Percentiles rank a stretch among this genome's conserved stretches.
Evolutionary conservation across 148 eudicot species (phyloP).

Genomic region (Salicornia ramosissima): DNA sequence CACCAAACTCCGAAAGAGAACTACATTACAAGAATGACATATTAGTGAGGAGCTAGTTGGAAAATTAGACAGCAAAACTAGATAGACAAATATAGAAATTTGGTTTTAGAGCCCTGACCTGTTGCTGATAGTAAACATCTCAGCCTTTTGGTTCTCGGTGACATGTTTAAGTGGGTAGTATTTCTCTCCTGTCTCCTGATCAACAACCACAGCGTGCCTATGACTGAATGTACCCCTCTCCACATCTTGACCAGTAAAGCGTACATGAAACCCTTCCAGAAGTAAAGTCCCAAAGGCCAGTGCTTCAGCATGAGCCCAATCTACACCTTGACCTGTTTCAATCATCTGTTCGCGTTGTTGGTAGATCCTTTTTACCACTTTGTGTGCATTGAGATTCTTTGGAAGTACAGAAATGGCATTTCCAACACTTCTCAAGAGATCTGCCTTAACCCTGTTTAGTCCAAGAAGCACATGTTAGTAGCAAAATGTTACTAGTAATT

Average conservation of each 20-base stretch:
- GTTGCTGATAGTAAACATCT: slow-evolving; percentile 95
- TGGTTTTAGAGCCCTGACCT: slow-evolving; percentile 43
- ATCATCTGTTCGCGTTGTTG: slow-evolving; percentile 81
- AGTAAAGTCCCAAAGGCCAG: slow-evolving; percentile 87
- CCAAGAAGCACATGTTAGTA: slow-evolving; percentile 2
- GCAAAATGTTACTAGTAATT: neutral
- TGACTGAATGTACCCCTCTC: slow-evolving; percentile 97
- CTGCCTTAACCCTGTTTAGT: slow-evolving; percentile 62
- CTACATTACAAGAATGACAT: slow-evolving; percentile 37
- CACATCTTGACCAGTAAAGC: slow-evolving; percentile 92
- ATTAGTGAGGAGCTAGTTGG: too few species aligned
- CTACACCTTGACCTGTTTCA: slow-evolving; percentile 85
- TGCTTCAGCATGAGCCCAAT: slow-evolving; percentile 96
- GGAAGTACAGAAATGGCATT: slow-evolving; percentile 81
- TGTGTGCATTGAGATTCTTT: slow-evolving; percentile 68
- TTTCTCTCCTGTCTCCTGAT: slow-evolving; percentile 77
- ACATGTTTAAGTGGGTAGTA: slow-evolving; percentile 90
- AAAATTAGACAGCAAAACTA: too few species aligned
- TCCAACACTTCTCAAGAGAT: slow-evolving; percentile 82
- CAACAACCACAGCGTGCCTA: slow-evolving; percentile 71
- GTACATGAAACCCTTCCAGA: slow-evolving; percentile 79
- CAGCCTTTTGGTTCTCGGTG: slow-evolving; percentile 64
- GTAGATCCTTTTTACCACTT: slow-evolving; percentile 83
- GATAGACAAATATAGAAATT: too few species aligned
- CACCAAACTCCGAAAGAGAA: slow-evolving; percentile 95